A percentile compares a stretch with the other conserved stretches of the same genome.
These are phyloP conservation scores for Amphicarpaea edgeworthii DNA, from an alignment of 306 rosid genomes.

Conservation along the genomic window DNA sequence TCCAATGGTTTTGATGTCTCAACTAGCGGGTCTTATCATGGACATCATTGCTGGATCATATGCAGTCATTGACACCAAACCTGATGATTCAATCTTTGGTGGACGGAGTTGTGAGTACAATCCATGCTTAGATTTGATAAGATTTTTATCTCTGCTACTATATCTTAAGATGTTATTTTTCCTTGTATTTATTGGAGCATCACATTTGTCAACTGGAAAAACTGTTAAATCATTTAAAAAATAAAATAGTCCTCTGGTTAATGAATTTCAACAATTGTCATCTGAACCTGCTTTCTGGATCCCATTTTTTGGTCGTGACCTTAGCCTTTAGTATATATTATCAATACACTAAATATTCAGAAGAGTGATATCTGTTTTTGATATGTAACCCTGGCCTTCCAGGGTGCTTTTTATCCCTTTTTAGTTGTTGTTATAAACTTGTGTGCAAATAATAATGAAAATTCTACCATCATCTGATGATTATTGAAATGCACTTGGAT, in stretches of 20 bases:
- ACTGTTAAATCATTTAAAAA: no score
- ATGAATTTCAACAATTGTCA: no score
- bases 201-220: no score
- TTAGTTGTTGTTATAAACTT: not conserved
- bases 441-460: slow-evolving; percentile 21
- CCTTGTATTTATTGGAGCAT: no score
- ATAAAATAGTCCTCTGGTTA: no score
- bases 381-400: not conserved
- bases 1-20: slow-evolving; percentile 96
- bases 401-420: not conserved
- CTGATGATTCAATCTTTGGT: slow-evolving; percentile 63
- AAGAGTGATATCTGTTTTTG: slow-evolving; percentile 28
- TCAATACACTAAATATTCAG: slow-evolving; percentile 21
- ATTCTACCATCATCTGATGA: slow-evolving; percentile 12
- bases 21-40: slow-evolving; percentile 94
- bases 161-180: no score
- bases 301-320: slow-evolving; percentile 29
- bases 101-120: slow-evolving; percentile 79
- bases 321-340: slow-evolving; percentile 28
- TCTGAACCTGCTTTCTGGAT: no score
- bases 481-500: slow-evolving; percentile 48
- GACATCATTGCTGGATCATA: slow-evolving; percentile 96
- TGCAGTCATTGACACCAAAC: slow-evolving; percentile 64
- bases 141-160: not conserved
- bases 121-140: slow-evolving; percentile 38